phyloP scores from a whole-genome alignment of 2,329 filamentous ascomycete genomes.

The Didymella arachidicola region DNA sequence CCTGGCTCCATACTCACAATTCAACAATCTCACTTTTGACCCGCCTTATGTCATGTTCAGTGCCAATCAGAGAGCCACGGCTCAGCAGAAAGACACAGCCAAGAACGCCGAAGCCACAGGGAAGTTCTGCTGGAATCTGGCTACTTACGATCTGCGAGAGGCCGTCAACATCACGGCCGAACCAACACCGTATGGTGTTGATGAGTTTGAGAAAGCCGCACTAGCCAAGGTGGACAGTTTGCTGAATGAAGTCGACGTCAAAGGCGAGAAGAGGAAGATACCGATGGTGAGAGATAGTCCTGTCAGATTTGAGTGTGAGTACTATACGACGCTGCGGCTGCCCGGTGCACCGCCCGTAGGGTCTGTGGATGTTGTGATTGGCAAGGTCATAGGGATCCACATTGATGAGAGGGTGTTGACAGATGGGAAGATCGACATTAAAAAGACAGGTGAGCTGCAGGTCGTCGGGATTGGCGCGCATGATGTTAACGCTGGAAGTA shows the following conservation, averaged over 20 bases:
- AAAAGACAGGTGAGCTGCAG: slow-evolving; percentile 54
- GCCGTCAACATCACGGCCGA: slow-evolving; percentile 64
- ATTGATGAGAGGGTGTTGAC: slow-evolving; percentile 64
- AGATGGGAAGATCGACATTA: slow-evolving; percentile 63
- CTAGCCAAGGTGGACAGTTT: slow-evolving; percentile 59
- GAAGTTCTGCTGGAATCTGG: slow-evolving; percentile 67
- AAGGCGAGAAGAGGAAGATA: slow-evolving; percentile 50
- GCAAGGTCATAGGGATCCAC: slow-evolving; percentile 64
- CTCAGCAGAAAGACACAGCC: slow-evolving; percentile 63
- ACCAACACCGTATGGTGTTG: slow-evolving; percentile 57
- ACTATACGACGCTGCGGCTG: slow-evolving; percentile 61
- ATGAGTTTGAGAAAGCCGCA: slow-evolving; percentile 63
- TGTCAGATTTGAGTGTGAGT: slow-evolving; percentile 66
- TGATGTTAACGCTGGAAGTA: slow-evolving; percentile 27
- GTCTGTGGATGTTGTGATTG: slow-evolving; percentile 65
- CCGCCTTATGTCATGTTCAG: slow-evolving; percentile 70
- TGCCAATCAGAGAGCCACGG: slow-evolving; percentile 61
- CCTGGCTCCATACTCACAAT: slow-evolving; percentile 68
- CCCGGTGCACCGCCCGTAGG: slow-evolving; percentile 67
- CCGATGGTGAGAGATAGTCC: slow-evolving; percentile 64
- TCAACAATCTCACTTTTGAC: slow-evolving; percentile 70
- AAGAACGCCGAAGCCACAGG: slow-evolving; percentile 64
- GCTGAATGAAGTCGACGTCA: slow-evolving; percentile 42
- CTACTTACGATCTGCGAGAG: slow-evolving; percentile 64
- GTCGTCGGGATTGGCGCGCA: too few species aligned